Base-by-base conservation (phyloP, 1,139 yeast genomes). In the Geotrichum siamense region DNA sequence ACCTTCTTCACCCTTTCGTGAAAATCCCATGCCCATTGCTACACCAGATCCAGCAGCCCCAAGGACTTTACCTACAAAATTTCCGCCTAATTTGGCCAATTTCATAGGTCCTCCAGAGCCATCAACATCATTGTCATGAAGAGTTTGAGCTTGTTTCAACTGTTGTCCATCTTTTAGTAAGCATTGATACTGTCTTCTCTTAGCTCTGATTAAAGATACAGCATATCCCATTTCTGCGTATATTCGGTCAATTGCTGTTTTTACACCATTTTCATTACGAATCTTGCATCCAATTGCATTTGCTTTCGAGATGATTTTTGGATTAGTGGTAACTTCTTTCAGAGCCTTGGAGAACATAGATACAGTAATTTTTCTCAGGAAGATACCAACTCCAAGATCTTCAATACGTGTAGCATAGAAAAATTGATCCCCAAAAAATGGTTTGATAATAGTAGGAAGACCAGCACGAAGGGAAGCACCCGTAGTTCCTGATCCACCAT, bases 401-500 rank as follows among this genome's bases (percentile, higher is more conserved):
- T 86, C 95, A 5, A 91, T 79, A 49, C 96, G 70, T 22, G 75
- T 70, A 0, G 94, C 96, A 61, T 84, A 89, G 60, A 89, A 89
- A 61, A 84, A 87, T 62, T 89, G 98, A 62, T 89, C 98, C 0
- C 96, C 98, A 63, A 89, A 89, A 58, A 91, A 89, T 1, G 98
- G 97, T 60, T 89, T 89, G 53, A 89, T 79, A 32, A 89, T 75
- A 0, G 95, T 85, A 0, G 97, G 96, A 26, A 83, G 60, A 0
- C 97, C 98, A 8, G 86, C 83, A 50, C 91, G 67, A 45, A 89
- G 61, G 2, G 93, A 75, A 0, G 96, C 96, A 9, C 98, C 98
- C 0, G 97, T 87, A 0, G 97, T 86, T 1, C 98, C 98, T 0
- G 95, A 82, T 0, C 98, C 98, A 30, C 98, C 98, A 62, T 89